These are phyloP conservation scores for Agaricales sp. DNA, from an alignment of 1,284 basidiomycete genomes.

Conservation along the genomic window DNA sequence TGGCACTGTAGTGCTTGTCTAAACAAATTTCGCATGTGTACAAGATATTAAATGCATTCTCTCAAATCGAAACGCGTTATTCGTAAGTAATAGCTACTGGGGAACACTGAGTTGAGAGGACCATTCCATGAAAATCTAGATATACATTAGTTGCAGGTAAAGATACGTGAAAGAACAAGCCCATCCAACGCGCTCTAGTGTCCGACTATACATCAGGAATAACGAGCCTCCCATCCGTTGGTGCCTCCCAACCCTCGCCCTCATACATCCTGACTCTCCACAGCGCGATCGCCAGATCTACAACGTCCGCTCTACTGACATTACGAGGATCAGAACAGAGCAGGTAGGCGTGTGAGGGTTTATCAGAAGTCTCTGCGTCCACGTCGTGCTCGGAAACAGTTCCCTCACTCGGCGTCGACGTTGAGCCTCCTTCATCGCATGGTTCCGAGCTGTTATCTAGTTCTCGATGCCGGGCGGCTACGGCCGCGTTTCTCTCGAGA, in stretches of 20 bases:
- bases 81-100: no score
- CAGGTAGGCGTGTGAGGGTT: slow-evolving; percentile 61
- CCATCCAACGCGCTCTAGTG: no score
- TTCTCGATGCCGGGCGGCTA: slow-evolving; percentile 8
- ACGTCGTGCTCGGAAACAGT: background rate
- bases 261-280: slow-evolving; percentile 74
- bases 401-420: background rate
- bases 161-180: no score
- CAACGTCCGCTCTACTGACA: slow-evolving; percentile 43
- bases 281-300: slow-evolving; percentile 53
- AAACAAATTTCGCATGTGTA: no score
- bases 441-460: slow-evolving; percentile 15
- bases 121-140: no score
- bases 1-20: background rate
- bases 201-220: no score
- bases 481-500: slow-evolving; percentile 27
- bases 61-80: no score
- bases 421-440: slow-evolving; percentile 13
- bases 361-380: slow-evolving; percentile 19
- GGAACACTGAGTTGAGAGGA: no score
- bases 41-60: no score
- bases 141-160: no score
- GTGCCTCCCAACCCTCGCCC: slow-evolving; percentile 34
- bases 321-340: slow-evolving; percentile 41
- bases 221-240: no score